Evolutionary conservation across 345 rosid genomes (phyloP).

Genomic region (Aurinia saxatilis): DNA sequence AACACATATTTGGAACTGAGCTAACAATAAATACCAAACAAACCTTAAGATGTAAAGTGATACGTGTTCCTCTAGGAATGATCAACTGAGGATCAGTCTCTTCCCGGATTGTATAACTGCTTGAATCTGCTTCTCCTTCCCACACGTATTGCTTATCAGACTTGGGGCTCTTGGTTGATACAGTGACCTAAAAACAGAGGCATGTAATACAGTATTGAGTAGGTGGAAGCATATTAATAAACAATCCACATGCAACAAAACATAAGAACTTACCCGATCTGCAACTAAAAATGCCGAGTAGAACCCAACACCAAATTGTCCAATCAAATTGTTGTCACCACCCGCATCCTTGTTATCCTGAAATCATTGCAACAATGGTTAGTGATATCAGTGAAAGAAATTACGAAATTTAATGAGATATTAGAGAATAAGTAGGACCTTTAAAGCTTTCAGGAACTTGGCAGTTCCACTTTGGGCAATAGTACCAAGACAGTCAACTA

Average conservation of each 20-base stretch:
- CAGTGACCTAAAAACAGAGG: constrained; percentile 46
- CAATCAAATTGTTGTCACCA: constrained; percentile 76
- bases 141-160: constrained; percentile 90
- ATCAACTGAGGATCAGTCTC: constrained; percentile 76
- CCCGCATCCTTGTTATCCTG: constrained; percentile 93
- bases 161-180: constrained; percentile 86
- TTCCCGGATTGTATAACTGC: constrained; percentile 74
- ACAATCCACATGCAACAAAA: not conserved
- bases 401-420: too few relatives aligned
- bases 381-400: not conserved
- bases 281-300: constrained; percentile 93
- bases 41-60: constrained; percentile 89
- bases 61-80: constrained; percentile 82
- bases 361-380: constrained; percentile 10
- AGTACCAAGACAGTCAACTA: constrained; percentile 95
- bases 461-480: constrained; percentile 99
- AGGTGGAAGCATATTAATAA: not conserved
- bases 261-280: constrained; percentile 46
- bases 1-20: not conserved
- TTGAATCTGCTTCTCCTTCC: constrained; percentile 93
- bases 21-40: constrained; percentile 5
- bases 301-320: constrained; percentile 98
- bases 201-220: not conserved
- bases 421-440: constrained; percentile 38
- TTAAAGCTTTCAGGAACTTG: constrained; percentile 80